Conservation (phyloP, 176 grass and related monocot species). For the Carex myosuroides region DNA sequence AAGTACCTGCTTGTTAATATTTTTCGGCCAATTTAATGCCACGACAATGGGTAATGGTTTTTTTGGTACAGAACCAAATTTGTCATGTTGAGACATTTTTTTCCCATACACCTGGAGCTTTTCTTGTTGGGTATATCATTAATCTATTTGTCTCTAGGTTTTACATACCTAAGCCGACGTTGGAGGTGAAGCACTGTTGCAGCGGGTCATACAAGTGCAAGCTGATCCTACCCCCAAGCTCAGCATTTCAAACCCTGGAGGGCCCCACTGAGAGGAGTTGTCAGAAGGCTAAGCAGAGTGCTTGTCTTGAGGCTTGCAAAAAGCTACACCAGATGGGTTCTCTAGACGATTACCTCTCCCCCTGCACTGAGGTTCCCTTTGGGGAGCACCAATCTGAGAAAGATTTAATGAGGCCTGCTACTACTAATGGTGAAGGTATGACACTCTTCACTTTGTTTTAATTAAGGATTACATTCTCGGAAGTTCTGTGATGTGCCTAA, state of each 20-base stretch:
- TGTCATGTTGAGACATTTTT: background rate
- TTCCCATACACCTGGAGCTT: background rate
- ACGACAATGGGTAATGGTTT: background rate
- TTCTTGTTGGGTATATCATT: background rate
- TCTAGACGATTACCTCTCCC: slow-evolving; percentile 64
- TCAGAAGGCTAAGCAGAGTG: slow-evolving; percentile 62
- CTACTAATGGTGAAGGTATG: slow-evolving; percentile 52
- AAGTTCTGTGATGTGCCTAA: background rate
- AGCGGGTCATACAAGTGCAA: slow-evolving; percentile 47
- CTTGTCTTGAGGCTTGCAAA: slow-evolving; percentile 87
- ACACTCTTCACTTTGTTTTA: slow-evolving; percentile 11
- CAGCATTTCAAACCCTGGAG: slow-evolving; percentile 52
- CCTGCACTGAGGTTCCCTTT: slow-evolving; percentile 25
- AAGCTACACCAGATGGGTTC: slow-evolving; percentile 57
- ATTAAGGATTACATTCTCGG: slow-evolving; percentile 3
- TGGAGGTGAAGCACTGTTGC: slow-evolving; percentile 32
- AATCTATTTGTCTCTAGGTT: slow-evolving; percentile 27
- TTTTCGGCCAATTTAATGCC: background rate
- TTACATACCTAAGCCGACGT: slow-evolving; percentile 42
- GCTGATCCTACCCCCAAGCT: slow-evolving; percentile 53
- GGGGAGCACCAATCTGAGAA: slow-evolving; percentile 1
- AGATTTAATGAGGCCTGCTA: slow-evolving; percentile 11
- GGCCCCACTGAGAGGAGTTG: slow-evolving; percentile 52
- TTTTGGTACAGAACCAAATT: background rate
- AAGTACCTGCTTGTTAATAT: background rate